Percentiles rank a stretch among this genome's conserved stretches.
Evolutionary conservation across 2,329 filamentous ascomycete species (phyloP).

Genomic region (Apiospora hydei): DNA sequence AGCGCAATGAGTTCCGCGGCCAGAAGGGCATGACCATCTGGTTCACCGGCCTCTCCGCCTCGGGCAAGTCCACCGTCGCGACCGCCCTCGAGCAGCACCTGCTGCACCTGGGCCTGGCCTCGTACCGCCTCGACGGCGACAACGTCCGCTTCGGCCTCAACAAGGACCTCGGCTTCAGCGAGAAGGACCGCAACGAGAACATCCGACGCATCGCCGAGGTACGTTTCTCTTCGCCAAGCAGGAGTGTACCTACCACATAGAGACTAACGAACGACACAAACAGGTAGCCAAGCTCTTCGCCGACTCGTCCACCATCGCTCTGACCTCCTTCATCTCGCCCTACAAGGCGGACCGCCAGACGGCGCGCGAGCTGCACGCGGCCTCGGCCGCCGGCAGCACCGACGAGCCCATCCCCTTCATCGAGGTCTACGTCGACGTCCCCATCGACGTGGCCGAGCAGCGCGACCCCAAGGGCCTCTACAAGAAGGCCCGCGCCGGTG

Average conservation of each 20-base stretch:
- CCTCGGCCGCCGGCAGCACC: slow-evolving; percentile 59
- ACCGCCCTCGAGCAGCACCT: slow-evolving; percentile 97
- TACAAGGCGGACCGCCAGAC: slow-evolving; percentile 87
- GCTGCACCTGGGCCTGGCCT: slow-evolving; percentile 80
- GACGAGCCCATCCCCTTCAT: slow-evolving; percentile 82
- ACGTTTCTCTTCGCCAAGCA: neutral
- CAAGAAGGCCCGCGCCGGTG: slow-evolving; percentile 91
- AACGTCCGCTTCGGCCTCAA: slow-evolving; percentile 98
- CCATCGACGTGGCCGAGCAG: slow-evolving; percentile 90
- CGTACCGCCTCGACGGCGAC: slow-evolving; percentile 96
- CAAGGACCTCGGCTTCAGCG: slow-evolving; percentile 95
- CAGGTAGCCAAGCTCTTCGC: slow-evolving; percentile 95
- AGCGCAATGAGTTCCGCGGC: slow-evolving; percentile 77
- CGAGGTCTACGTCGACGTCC: slow-evolving; percentile 92
- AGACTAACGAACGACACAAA: neutral
- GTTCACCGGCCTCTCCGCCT: slow-evolving; percentile 96
- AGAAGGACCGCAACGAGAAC: slow-evolving; percentile 95
- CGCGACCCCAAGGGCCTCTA: slow-evolving; percentile 97
- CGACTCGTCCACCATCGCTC: slow-evolving; percentile 83
- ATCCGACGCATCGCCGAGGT: slow-evolving; percentile 93
- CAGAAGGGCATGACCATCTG: slow-evolving; percentile 95
- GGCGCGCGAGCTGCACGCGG: slow-evolving; percentile 80
- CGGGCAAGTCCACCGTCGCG: slow-evolving; percentile 96
- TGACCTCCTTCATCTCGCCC: slow-evolving; percentile 97
- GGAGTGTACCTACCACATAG: neutral